Conservation (phyloP, 202 grass and related monocot genomes). For the Hordeum pubiflorum region DNA sequence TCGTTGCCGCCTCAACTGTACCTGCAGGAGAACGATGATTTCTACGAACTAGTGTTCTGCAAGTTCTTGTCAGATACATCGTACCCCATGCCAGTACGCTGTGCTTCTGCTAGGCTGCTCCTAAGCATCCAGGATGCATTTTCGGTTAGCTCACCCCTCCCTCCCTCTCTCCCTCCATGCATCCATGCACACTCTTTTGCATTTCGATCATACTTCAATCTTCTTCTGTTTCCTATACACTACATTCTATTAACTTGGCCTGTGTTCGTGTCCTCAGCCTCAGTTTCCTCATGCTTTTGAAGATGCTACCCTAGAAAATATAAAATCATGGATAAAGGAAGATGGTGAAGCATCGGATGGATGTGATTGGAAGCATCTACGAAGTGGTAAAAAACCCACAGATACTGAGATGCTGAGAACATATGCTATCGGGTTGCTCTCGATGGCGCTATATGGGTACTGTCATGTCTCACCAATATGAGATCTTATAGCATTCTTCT, state of each 20-base stretch:
- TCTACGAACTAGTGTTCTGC: constrained; percentile 72
- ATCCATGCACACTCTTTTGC: background rate
- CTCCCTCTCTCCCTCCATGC: background rate
- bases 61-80: constrained; percentile 66
- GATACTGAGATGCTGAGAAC: constrained; percentile 67
- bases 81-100: constrained; percentile 41
- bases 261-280: constrained; percentile 23
- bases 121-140: constrained; percentile 66
- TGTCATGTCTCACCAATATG: constrained; percentile 1
- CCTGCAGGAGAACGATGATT: constrained; percentile 78
- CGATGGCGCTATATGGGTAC: constrained; percentile 73
- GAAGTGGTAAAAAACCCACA: constrained; percentile 58
- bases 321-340: constrained; percentile 70
- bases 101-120: constrained; percentile 72
- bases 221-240: background rate
- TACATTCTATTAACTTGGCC: background rate
- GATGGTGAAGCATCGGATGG: constrained; percentile 40
- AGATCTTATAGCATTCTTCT: background rate
- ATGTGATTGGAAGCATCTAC: constrained; percentile 57
- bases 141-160: constrained; percentile 42
- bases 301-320: constrained; percentile 63
- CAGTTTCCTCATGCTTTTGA: constrained; percentile 81
- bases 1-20: background rate
- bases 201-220: background rate
- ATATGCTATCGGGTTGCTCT: constrained; percentile 77